Base-by-base conservation (phyloP, 2,329 filamentous ascomycete species). In the Fragosphaeria purpurea region DNA sequence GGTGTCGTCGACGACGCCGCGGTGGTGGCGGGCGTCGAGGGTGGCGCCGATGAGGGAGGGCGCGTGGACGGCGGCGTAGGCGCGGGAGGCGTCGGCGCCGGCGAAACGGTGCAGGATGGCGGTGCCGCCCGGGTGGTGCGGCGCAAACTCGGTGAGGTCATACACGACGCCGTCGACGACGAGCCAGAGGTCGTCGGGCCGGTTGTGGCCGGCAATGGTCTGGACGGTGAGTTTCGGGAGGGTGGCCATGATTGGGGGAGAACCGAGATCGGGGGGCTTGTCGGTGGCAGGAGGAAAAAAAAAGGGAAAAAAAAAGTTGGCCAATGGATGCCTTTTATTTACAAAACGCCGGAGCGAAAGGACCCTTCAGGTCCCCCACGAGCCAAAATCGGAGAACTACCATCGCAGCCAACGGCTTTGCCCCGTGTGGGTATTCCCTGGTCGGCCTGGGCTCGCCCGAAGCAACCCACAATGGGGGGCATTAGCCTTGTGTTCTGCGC, bases 151-250 rank as follows among this genome's bases (percentile, higher is more conserved):
- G 3, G 82, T 83, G 45, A 88, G 67, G 61, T 88, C 81, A 73
- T 83, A 87, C 33, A 86, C 80, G 58, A 77, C 75, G 44, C 76
- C 75, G 62, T 86, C 76, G 30, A 87, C 75, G 13, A 85, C 81
- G 52, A 86, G 76, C 84, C 84, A 88, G 58, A 77, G 74, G 56
- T 81, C 64, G 48, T 70, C 59, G 37, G 67, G 58, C 10, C 61
- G 68, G 50, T 70, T 75, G 59, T 82, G 77, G 48, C 63, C 63
- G 10, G 64, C 68, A 39, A 81, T 62, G 46, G 76, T 69, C 41
- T 52, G 49, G 13, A 50, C 40, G 4, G 52, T 31, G 22, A 50
- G 33, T n/a, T 45, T 42, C 9, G 48, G 44, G 5, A 42, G 39
- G 5, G 39, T 5, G 39, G 44, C 8, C 41, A 37, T 33, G 41